Conservation (phyloP, 257 asterid genomes). For the Solanum sejunctum region DNA sequence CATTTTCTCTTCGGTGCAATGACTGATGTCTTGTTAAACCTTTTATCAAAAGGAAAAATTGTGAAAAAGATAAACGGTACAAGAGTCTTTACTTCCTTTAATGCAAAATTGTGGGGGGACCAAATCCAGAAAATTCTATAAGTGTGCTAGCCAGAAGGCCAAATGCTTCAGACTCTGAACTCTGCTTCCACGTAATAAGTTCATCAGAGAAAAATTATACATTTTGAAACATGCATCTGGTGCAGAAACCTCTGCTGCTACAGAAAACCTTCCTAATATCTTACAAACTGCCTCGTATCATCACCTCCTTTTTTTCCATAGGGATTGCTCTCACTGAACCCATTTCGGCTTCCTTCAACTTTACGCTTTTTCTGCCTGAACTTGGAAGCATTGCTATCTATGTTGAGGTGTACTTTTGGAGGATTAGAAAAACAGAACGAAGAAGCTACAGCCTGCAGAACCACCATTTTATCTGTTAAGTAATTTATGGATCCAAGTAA, state of each 20-base stretch:
- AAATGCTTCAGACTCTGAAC: background rate
- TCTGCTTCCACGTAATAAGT: background rate
- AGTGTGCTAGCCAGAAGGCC: background rate
- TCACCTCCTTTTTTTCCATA: slow-evolving; percentile 57
- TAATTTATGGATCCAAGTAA: background rate
- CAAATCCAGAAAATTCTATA: background rate
- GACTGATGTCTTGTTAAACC: background rate
- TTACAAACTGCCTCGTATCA: slow-evolving; percentile 31
- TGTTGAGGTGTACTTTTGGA: slow-evolving; percentile 62
- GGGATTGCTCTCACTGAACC: slow-evolving; percentile 53
- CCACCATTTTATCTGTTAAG: background rate
- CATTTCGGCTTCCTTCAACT: slow-evolving; percentile 40
- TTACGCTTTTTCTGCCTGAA: slow-evolving; percentile 45
- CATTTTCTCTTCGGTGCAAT: background rate
- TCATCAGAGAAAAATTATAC: background rate
- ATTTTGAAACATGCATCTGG: background rate
- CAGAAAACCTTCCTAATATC: slow-evolving; percentile 29
- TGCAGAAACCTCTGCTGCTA: background rate
- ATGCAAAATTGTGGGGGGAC: background rate
- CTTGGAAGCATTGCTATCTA: slow-evolving; percentile 77
- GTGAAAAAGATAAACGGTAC: background rate
- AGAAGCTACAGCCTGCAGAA: slow-evolving; percentile 80
- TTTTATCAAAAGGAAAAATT: background rate
- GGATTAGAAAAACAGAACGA: slow-evolving; percentile 79
- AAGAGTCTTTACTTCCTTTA: background rate